Conservation (phyloP, 345 rosid species). For the Gossypium anomalum region DNA sequence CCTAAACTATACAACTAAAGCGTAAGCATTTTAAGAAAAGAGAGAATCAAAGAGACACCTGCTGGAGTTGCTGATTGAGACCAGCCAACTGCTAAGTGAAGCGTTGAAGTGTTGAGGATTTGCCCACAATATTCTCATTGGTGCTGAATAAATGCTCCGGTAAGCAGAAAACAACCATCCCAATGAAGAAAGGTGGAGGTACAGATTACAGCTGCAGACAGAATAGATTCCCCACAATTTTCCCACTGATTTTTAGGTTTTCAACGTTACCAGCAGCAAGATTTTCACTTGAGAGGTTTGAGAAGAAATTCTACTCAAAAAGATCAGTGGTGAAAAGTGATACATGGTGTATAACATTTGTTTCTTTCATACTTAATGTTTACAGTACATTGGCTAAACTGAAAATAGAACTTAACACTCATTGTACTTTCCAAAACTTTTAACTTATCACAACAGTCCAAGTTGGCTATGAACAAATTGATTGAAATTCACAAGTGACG, state of each 20-base stretch:
- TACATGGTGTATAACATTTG: background rate
- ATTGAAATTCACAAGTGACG: too few relatives aligned
- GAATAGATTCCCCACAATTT: background rate
- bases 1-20: background rate
- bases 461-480: too few relatives aligned
- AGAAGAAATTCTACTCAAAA: background rate
- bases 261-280: background rate
- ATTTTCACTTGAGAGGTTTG: background rate
- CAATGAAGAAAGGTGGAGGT: background rate
- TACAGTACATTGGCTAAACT: background rate
- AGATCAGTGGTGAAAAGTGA: background rate
- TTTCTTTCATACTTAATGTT: background rate
- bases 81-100: background rate
- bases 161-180: background rate
- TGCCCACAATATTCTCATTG: background rate
- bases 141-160: background rate
- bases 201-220: background rate
- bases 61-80: background rate
- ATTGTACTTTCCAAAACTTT: too few relatives aligned
- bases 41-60: background rate
- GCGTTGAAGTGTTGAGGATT: background rate
- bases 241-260: background rate
- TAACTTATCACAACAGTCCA: too few relatives aligned
- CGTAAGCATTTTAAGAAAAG: background rate
- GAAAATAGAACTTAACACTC: too few relatives aligned